Evolutionary conservation across 768 basidiomycete species (phyloP).

Genomic region (Boletus vermiculosoides): DNA sequence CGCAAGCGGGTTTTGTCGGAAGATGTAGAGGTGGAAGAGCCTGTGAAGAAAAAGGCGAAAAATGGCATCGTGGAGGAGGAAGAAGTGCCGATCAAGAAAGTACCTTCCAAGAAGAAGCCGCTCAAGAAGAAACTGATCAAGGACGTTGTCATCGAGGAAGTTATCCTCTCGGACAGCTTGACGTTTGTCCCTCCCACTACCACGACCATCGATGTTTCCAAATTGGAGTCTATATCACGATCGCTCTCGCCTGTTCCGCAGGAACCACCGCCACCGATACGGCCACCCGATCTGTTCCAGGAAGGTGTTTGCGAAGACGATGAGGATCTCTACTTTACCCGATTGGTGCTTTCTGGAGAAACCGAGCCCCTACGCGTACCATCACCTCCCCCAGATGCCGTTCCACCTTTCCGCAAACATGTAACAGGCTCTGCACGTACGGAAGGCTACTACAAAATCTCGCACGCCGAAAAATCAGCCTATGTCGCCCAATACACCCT

Average conservation of each 20-base stretch:
- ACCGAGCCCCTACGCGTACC: conserved; percentile 23
- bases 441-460: conserved; percentile 95
- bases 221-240: conserved; percentile 44
- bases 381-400: conserved; percentile 40
- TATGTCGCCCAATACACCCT: conserved; percentile 89
- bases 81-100: conserved; percentile 36
- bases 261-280: conserved; percentile 40
- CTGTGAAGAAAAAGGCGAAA: conserved; percentile 25
- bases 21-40: conserved; percentile 36
- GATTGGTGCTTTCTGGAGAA: conserved; percentile 33
- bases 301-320: conserved; percentile 76
- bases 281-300: conserved; percentile 52
- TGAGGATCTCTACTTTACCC: conserved; percentile 83
- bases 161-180: conserved; percentile 50
- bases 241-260: conserved; percentile 53
- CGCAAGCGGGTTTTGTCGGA: conserved; percentile 50
- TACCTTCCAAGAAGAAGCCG: conserved; percentile 35
- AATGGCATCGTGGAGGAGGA: conserved; percentile 38
- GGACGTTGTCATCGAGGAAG: conserved; percentile 46
- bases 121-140: conserved; percentile 35
- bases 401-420: conserved; percentile 68
- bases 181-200: conserved; percentile 51
- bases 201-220: conserved; percentile 48
- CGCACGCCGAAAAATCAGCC: conserved; percentile 84
- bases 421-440: conserved; percentile 85